Evolutionary conservation across 1,139 yeast genomes (phyloP).

Genomic region (Diutina mesorugosa): DNA sequence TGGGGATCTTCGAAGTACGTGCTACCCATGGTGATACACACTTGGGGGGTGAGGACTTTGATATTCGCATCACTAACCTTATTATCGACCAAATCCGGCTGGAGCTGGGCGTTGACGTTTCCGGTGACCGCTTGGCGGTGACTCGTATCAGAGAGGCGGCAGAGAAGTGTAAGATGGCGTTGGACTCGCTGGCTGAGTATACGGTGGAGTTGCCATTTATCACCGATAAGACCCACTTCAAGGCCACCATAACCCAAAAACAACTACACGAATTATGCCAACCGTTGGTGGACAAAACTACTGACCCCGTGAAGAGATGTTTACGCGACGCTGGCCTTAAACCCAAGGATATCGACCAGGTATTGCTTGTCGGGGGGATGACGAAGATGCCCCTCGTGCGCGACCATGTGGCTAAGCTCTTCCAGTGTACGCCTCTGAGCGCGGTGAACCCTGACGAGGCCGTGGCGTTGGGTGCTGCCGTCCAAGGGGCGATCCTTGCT

Average conservation of each 20-base stretch:
- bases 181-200: conserved; percentile 47
- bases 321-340: conserved; percentile 58
- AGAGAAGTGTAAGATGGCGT: conserved; percentile 56
- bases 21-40: conserved; percentile 82
- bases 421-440: conserved; percentile 46
- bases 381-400: conserved; percentile 73
- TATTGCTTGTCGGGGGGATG: conserved; percentile 74
- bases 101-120: conserved; percentile 32
- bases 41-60: conserved; percentile 77
- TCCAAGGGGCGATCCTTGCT: conserved; percentile 66
- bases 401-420: conserved; percentile 40
- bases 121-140: conserved; percentile 33
- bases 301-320: conserved; percentile 56
- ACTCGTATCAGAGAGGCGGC: conserved; percentile 66
- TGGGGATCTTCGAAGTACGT: conserved; percentile 70
- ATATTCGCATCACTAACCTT: conserved; percentile 42
- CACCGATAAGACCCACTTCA: conserved; percentile 35
- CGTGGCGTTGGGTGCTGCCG: conserved; percentile 76
- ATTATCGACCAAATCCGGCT: conserved; percentile 36
- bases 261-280: conserved; percentile 53
- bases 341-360: conserved; percentile 52
- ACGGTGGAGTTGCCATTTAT: conserved; percentile 56
- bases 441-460: conserved; percentile 77
- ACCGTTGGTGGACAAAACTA: conserved; percentile 46
- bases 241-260: conserved; percentile 41